Evolutionary conservation across 306 rosid genomes (phyloP), one percentile per base, ranked within the genome.

Genomic region (Geum urbanum): DNA sequence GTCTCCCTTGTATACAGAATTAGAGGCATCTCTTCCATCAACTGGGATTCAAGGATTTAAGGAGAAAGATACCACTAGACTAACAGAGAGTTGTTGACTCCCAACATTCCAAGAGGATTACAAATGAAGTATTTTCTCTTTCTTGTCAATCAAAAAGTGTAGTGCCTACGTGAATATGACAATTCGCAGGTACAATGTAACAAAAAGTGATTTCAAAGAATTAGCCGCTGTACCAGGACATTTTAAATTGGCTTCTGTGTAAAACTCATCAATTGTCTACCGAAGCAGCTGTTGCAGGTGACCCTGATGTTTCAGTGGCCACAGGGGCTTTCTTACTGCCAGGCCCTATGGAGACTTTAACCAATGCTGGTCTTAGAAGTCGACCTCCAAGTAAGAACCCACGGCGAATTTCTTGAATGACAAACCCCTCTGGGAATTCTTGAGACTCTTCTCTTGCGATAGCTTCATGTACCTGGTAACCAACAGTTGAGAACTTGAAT

Each of bases 291-390:
- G 96, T 59, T 73, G 96, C 83, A n/a, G 91, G 78, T 40, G 75
- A 84, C 73, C 74, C 87, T 18, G 71, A 75, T 37, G 71, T 73
- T 66, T 76, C 79, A 50, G 83, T 15, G 43, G 85, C 67, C 24
- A 47, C 72, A 0, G 79, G 69, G 64, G 77, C 69, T 61, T 84
- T 81, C 77, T 78, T 84, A 49, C 74, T 81, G 67, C 92, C 88
- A 7, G 92, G 92, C 12, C 97, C 97, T 19, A 69, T 67, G 19
- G 99, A 90, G 67, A 94, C 99, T 77, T 87, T 91, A 64, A 94
- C 97, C 73, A 27, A 79, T 20, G 97, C 96, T 67, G 97, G 96
- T 86, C 99, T 88, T 48, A 94, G 69, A 81, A 94, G 86, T 63
- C 82, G 84, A 22, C 83, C 95, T 64, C 77, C 81, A 9, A 88